Evolutionary conservation across 2,329 filamentous ascomycete species (phyloP).

Genomic region (Amauroascus verrucosus): DNA sequence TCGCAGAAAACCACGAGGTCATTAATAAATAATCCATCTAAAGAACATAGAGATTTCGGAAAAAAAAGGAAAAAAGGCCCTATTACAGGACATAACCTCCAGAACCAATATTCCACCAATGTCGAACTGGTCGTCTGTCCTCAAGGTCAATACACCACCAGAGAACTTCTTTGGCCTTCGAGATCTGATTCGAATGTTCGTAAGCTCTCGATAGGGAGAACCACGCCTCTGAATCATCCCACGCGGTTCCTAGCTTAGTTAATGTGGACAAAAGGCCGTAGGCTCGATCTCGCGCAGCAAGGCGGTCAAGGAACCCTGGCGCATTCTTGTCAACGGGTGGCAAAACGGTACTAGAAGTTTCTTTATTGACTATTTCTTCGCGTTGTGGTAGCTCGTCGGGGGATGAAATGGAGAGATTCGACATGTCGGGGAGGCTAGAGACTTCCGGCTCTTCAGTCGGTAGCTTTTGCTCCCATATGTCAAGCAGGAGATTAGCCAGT

Average conservation of each 20-base stretch:
- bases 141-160: conserved; percentile 98
- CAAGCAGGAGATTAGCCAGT: conserved; percentile 72
- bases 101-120: conserved; percentile 61
- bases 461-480: conserved; percentile 58
- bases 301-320: conserved; percentile 63
- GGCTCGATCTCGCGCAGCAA: conserved; percentile 83
- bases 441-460: conserved; percentile 27
- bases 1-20: conserved; percentile 18
- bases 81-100: conserved; percentile 55
- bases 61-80: not conserved
- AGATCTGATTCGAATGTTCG: conserved; percentile 72
- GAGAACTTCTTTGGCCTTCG: conserved; percentile 82
- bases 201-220: conserved; percentile 76
- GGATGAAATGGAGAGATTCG: conserved; percentile 21
- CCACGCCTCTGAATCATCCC: conserved; percentile 93
- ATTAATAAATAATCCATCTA: conserved; percentile 7
- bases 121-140: conserved; percentile 67
- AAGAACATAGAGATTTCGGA: not conserved
- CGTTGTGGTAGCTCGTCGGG: conserved; percentile 12
- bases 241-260: conserved; percentile 75
- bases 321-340: conserved; percentile 33
- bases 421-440: conserved; percentile 22
- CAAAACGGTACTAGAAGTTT: not conserved
- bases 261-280: conserved; percentile 71
- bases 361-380: not conserved